phyloP scores from a whole-genome alignment of 768 basidiomycete species.

The Leccinum boreale region DNA sequence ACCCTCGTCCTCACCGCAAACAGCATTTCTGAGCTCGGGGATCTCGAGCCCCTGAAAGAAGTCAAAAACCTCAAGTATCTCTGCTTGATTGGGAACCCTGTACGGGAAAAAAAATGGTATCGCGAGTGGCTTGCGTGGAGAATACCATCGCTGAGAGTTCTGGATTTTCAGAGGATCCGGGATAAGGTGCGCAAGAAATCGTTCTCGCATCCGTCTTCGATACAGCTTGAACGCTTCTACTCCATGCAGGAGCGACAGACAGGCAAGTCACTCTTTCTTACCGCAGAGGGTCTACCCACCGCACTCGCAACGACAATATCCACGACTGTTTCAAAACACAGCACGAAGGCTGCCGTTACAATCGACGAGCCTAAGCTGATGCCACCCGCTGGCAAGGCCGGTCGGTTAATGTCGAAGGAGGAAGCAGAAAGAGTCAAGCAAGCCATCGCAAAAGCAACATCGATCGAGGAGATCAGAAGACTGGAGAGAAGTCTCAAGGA shows the following conservation, averaged over 20 bases:
- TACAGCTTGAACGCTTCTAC: constrained; percentile 27
- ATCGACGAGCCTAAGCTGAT: constrained; percentile 76
- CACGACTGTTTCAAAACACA: constrained; percentile 63
- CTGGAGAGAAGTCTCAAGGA: constrained; percentile 80
- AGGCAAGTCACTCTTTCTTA: constrained; percentile 74
- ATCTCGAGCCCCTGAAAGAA: constrained; percentile 80
- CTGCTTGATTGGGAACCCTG: constrained; percentile 78
- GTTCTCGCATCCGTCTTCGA: constrained; percentile 15
- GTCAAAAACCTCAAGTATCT: constrained; percentile 72
- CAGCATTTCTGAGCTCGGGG: constrained; percentile 74
- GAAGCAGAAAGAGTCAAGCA: constrained; percentile 84
- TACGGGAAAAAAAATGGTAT: constrained; percentile 91
- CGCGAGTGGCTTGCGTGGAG: constrained; percentile 94
- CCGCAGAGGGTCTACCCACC: constrained; percentile 74
- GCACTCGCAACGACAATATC: constrained; percentile 78
- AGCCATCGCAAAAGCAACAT: constrained; percentile 88
- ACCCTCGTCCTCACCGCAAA: constrained; percentile 85
- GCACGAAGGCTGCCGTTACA: constrained; percentile 60
- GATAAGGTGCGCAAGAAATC: constrained; percentile 76
- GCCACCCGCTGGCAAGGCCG: constrained; percentile 60
- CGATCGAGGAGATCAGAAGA: constrained; percentile 83
- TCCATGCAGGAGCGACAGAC: constrained; percentile 69
- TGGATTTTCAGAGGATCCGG: constrained; percentile 93
- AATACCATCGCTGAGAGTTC: constrained; percentile 81
- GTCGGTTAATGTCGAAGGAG: constrained; percentile 87